Conservation (phyloP, 148 eudicot species). For the Vaccinium vitisidaea region DNA sequence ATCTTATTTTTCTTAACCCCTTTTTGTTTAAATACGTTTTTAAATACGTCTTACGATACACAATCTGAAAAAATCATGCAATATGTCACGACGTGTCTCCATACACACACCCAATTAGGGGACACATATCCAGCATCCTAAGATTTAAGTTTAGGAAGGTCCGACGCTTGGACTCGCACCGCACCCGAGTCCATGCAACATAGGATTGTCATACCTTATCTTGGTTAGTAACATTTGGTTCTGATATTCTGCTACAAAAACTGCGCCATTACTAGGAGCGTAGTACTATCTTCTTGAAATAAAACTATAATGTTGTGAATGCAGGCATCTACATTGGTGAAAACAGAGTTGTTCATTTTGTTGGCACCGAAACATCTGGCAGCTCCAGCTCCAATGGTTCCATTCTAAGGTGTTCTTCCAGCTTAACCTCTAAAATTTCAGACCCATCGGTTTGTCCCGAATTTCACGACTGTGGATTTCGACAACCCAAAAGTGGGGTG, state of each 20-base stretch:
- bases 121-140: no score
- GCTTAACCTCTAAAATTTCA: background rate
- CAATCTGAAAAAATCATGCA: no score
- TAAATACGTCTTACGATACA: no score
- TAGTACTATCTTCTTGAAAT: background rate
- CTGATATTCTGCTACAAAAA: background rate
- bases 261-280: background rate
- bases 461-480: conserved; percentile 22
- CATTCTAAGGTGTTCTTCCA: background rate
- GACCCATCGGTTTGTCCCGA: conserved; percentile 14
- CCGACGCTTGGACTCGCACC: no score
- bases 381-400: background rate
- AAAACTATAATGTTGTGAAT: background rate
- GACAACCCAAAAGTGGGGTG: conserved; percentile 23
- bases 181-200: no score
- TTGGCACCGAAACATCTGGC: background rate
- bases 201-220: no score
- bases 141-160: no score
- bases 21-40: no score
- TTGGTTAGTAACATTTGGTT: background rate
- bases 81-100: no score
- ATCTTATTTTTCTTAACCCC: no score
- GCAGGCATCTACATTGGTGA: conserved; percentile 33
- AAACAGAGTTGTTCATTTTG: conserved; percentile 29
- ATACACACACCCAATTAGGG: no score